Base-by-base conservation (phyloP, 2,329 filamentous ascomycete species). In the Cercospora nicotianae region DNA sequence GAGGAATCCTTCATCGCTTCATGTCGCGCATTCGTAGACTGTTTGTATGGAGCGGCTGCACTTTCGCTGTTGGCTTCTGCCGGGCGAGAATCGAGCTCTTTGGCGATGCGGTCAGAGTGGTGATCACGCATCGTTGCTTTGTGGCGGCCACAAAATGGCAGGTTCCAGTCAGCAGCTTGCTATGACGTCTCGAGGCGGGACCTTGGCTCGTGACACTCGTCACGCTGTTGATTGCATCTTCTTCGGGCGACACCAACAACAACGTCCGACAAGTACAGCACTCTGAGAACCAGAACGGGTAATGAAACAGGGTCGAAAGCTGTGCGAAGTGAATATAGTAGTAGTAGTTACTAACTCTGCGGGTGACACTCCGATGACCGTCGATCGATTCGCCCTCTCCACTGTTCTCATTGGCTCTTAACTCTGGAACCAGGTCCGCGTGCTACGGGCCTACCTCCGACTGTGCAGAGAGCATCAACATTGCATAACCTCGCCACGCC, bases 1-100 rank as follows among this genome's bases (percentile, higher is more conserved):
- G 65, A 53, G 31, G 62, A 18, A 48, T 66, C 18, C 39, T 55
- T 69, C 69, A 71, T 70, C 9, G 39, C 64, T 62, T 67, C 66
- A 70, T 67, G 48, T 53, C 61, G 61, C 20, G 53, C 18, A 5
- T 18, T 9, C n/a, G 30, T n/a, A 13, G 3, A 2, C 5, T 2
- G 59, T 3, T 61, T 12, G 59, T 18, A 3, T 3, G n/a, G 23
- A 4, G 55, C 20, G 6, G 55, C 18, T 36, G 28, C n/a, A 33
- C 55, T 36, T 28, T 20, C 1, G 8, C 6, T 20, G n/a, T 7
- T 13, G 48, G 12, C 10, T 13, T 53, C 48, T 5, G 16, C 55
- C 3, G 28, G 55, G 16, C 55, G 55, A 16, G 16, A 58, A 28
- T 58, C 55, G 5, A 58, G 30, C 28, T 58, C 55, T 58, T 33